Conservation (phyloP, 2,329 filamentous ascomycete genomes). For the Elsinoe perseae region DNA sequence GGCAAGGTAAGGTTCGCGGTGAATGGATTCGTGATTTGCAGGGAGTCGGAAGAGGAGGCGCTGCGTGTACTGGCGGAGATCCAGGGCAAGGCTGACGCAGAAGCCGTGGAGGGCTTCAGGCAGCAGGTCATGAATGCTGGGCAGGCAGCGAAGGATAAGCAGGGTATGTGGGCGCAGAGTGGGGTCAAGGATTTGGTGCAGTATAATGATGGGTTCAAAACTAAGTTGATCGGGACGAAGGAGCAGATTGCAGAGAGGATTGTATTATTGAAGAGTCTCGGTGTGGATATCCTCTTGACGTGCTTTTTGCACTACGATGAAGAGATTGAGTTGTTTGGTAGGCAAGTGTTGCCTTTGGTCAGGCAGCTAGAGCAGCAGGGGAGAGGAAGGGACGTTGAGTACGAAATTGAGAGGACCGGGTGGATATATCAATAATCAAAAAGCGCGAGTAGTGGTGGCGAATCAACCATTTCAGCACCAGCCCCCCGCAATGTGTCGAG, state of each 20-base stretch:
- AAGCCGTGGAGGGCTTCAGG: constrained; percentile 44
- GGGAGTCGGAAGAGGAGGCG: constrained; percentile 45
- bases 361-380: constrained; percentile 42
- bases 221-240: constrained; percentile 46
- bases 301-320: constrained; percentile 48
- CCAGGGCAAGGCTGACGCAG: constrained; percentile 46
- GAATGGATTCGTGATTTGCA: constrained; percentile 45
- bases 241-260: constrained; percentile 47
- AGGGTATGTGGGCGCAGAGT: constrained; percentile 48
- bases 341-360: constrained; percentile 41
- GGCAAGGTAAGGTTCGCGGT: constrained; percentile 43
- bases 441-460: too few species aligned
- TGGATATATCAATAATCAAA: too few species aligned
- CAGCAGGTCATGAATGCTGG: constrained; percentile 46
- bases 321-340: constrained; percentile 44
- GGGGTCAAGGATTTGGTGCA: constrained; percentile 48
- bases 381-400: constrained; percentile 40
- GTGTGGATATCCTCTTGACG: constrained; percentile 38
- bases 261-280: constrained; percentile 41
- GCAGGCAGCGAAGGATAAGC: constrained; percentile 40
- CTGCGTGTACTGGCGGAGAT: constrained; percentile 44
- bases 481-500: too few species aligned
- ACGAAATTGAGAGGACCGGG: constrained; percentile 33
- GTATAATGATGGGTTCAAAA: constrained; percentile 51
- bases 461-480: too few species aligned